Evolutionary conservation across 108 stramenopile genomes (phyloP).

Genomic region (Conticribra guillardii): DNA sequence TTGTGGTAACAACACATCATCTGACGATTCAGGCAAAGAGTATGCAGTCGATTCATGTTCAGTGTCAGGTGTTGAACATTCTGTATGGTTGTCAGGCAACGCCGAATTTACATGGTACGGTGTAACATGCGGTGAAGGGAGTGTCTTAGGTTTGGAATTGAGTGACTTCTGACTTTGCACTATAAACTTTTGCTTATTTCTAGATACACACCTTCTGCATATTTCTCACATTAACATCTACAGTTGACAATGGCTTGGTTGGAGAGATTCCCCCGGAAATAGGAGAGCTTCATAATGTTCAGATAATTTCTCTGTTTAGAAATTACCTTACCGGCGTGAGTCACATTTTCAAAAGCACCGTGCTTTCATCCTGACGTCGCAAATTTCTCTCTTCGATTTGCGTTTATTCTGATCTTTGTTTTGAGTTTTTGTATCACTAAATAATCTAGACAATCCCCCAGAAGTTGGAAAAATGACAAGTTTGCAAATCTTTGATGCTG

Average conservation of each 20-base stretch:
- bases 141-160: neutral
- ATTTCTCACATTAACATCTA: neutral
- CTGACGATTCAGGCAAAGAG: neutral
- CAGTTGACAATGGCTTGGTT: neutral
- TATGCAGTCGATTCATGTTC: neutral
- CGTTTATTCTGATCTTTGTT: no score
- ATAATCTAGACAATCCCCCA: no score
- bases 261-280: no score
- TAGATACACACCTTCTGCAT: no score
- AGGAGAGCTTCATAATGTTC: neutral
- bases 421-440: no score
- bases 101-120: no score
- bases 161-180: no score
- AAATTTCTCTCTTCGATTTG: neutral
- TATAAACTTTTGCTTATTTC: no score
- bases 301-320: neutral
- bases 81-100: neutral
- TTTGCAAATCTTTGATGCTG: no score
- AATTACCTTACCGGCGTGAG: neutral
- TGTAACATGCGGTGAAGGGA: neutral
- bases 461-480: no score
- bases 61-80: neutral
- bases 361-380: neutral
- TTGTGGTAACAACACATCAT: no score
- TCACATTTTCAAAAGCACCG: neutral